Base-by-base conservation (phyloP, 495 filamentous ascomycete species). In the Friedmanniomyces simplex region DNA sequence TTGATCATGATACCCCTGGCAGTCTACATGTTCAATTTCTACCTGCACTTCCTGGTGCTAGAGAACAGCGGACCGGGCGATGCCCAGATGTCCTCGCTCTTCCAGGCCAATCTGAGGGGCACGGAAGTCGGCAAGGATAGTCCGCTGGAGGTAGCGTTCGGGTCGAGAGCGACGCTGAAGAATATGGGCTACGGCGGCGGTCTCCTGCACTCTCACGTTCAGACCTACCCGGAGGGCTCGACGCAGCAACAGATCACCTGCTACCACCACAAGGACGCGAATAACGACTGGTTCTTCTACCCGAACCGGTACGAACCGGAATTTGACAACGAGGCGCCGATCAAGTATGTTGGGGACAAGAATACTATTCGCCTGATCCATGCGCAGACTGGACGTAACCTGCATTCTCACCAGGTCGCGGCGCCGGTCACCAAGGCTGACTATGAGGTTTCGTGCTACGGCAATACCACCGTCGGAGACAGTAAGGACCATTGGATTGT, bases 211-310 rank as follows among this genome's bases (percentile, higher is more conserved):
- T 95, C 89, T 36, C 94, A 97, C 74, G 82, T 97, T 61, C 93
- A 98, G 71, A 88, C 91, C 14, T 98, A 87, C 65, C 93, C 93
- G 0, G 94, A 98, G 71, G 93, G 93, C 30, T 97, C 94, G 14
- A 71, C 71, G 7, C 93, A 98, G 71, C 94, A 98, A 66, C 93
- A 98, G 71, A 86, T 98, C 53, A 98, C 93, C 30, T 98, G 93
- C 74, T 98, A 98, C 69, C 93, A 98, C 71, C 93, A 98, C 76
- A 98, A 98, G 68, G 93, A 98, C 79, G 82, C 93, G 63, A 98
- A 98, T 76, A 98, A 98, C 66, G 94, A 98, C 72, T 98, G 93
- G 93, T 96, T 91, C 71, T 95, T 98, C 69, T 95, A 96, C 67
- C 94, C 93, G 18, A 93, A 89, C 73, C 86, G 93, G 42, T 63